Evolutionary conservation across 345 rosid species (phyloP).

Genomic region (Lepidium didymum): DNA sequence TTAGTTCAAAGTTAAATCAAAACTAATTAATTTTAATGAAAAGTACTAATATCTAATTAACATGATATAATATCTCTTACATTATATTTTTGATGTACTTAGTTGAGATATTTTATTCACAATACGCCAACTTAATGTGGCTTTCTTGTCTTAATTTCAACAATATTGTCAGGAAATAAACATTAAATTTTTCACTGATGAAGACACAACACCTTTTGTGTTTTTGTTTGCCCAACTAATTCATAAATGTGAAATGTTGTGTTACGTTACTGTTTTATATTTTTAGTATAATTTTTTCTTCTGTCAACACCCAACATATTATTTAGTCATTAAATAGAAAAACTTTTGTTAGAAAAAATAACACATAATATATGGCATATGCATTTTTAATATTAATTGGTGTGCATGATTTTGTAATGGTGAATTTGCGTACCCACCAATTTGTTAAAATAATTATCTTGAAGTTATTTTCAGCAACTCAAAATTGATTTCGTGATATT

Average conservation of each 20-base stretch:
- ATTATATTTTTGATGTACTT: background rate
- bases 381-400: too few relatives aligned
- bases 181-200: background rate
- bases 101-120: background rate
- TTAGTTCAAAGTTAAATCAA: background rate
- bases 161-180: constrained; percentile 2
- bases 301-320: too few relatives aligned
- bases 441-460: too few relatives aligned
- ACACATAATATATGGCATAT: too few relatives aligned
- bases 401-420: background rate
- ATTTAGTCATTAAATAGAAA: too few relatives aligned
- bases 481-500: background rate
- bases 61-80: background rate
- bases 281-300: background rate
- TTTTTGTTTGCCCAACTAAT: background rate
- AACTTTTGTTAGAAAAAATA: too few relatives aligned
- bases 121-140: background rate
- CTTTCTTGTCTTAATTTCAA: background rate
- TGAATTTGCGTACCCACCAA: background rate
- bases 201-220: background rate
- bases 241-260: background rate
- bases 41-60: too few relatives aligned
- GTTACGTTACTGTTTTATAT: background rate
- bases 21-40: background rate
- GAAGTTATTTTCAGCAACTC: too few relatives aligned